Evolutionary conservation across 148 eudicot species (phyloP).

Genomic region (Limonium bicolor): DNA sequence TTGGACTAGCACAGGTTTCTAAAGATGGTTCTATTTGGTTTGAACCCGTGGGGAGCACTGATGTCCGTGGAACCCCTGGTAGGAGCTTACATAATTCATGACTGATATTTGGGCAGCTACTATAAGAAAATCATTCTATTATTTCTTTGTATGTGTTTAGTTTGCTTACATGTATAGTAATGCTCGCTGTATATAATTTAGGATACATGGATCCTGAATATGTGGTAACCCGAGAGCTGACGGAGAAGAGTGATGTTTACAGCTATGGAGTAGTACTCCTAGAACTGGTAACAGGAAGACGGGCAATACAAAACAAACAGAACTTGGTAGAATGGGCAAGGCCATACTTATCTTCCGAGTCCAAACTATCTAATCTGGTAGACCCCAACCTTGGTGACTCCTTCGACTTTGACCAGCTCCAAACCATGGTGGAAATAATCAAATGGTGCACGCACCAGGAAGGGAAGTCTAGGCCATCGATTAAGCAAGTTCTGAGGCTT

Average conservation of each 20-base stretch:
- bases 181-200: slow-evolving; percentile 14
- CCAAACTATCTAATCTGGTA: slow-evolving; percentile 50
- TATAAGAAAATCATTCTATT: background rate
- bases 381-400: slow-evolving; percentile 62
- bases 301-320: slow-evolving; percentile 66
- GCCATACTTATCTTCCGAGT: slow-evolving; percentile 29
- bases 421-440: slow-evolving; percentile 40
- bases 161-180: background rate
- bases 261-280: slow-evolving; percentile 85
- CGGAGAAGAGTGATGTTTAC: slow-evolving; percentile 91
- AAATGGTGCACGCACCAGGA: slow-evolving; percentile 87
- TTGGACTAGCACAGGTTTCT: slow-evolving; percentile 87
- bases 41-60: slow-evolving; percentile 83
- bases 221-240: slow-evolving; percentile 63
- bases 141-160: background rate
- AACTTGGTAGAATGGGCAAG: slow-evolving; percentile 87
- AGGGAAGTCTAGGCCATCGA: slow-evolving; percentile 75
- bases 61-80: slow-evolving; percentile 97
- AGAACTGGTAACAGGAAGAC: slow-evolving; percentile 64
- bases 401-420: slow-evolving; percentile 75
- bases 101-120: background rate
- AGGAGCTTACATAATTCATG: too few relatives aligned
- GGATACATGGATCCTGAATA: slow-evolving; percentile 99
- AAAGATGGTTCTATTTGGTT: slow-evolving; percentile 85
- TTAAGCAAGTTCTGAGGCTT: slow-evolving; percentile 92